Base-by-base conservation (phyloP, 2,329 filamentous ascomycete species). In the Ceratocystis albifundus region DNA sequence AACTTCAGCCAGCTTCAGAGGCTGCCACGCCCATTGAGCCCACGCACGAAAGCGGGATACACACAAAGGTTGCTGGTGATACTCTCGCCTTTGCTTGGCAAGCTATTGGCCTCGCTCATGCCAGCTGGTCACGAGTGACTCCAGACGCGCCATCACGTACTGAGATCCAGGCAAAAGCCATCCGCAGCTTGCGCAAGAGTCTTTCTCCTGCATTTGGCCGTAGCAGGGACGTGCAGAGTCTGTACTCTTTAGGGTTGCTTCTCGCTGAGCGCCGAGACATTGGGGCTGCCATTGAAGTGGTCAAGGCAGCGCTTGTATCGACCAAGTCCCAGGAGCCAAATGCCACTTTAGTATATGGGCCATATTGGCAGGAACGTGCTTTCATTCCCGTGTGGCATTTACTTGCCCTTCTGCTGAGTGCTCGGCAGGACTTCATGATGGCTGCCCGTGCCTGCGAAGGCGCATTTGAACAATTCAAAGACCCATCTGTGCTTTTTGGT, bases 301-400 rank as follows among this genome's bases (percentile, higher is more conserved):
- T 92, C 65, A 95, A 92, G 75, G 82, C 82, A 48, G 89, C 89
- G 0, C 78, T 97, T 55, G 80, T 87, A 55, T 80, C 85, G 3
- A 82, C 80, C 57, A 83, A 81, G 68, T 76, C 78, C 4, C 72
- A 77, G 1, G 77, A 76, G 32, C 76, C 75, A 20, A 76, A 78
- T 50, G 78, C 79, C 57, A 75, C 76, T 55, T 71, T 78, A 3
- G 74, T 76, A 50, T 76, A 78, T 62, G 80, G 80, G 0, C 77
- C 78, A 1, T 83, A 80, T 70, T 84, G 81, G 81, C 80, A 84
- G 66, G 86, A 90, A 73, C 79, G 84, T 61, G 80, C 82, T 5
- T 76, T 87, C 44, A 85, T 97, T 28, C 87, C 92, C 1, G 76
- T 96, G 28, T 96, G 94, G 92, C 94, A 99, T 77, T 80, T 99